Base-by-base conservation (phyloP, 176 grass and related monocot genomes). In the Tillandsia leiboldiana region DNA sequence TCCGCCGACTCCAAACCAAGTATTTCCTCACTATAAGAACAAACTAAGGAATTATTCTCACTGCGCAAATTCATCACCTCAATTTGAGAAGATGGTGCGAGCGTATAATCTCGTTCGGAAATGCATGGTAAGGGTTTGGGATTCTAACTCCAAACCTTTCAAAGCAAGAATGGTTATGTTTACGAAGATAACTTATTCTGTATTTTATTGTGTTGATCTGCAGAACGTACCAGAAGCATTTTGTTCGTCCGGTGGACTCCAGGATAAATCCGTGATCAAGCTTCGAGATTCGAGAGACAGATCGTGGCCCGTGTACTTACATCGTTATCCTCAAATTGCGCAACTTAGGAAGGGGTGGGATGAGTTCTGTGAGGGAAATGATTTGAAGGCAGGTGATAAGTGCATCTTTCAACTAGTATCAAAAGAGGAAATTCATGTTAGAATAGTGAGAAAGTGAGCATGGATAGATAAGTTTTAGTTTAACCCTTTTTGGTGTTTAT, bases 321-420 rank as follows among this genome's bases (percentile, higher is more conserved):
- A 18, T 29, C 69, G 63, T 28, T 53, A 28, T 23, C 33, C 10
- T 11, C 1, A 53, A 64, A 11, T 51, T 49, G 48, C 51, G 47
- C 12, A 28, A 53, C 8, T 18, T 82, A 28, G 54, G 65, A 82
- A 72, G 17, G 66, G 73, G 17, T 72, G 73, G 67, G 14, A 23
- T 9, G 54, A 56, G 9, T 77, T 76, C 49, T 71, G 50, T 10
- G 23, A 68, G 18, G 78, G 14, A 62, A 64, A 73, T 51, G 11
- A 80, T 15, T 42, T 80, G 49, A 49, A 80, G 73, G 70, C 51
- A 73, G 78, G 78, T 10, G 51, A 80, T 1, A 80, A 50, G 53
- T 80, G 78, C 63, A 67, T 73, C 47, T 80, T 80, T n/a, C 48
- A 51, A 10, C 64, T 80, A 50, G 78, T 68, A 10, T 3, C 11